Evolutionary conservation across 495 filamentous ascomycete species (phyloP).

Genomic region (Cercophora newfieldiana): DNA sequence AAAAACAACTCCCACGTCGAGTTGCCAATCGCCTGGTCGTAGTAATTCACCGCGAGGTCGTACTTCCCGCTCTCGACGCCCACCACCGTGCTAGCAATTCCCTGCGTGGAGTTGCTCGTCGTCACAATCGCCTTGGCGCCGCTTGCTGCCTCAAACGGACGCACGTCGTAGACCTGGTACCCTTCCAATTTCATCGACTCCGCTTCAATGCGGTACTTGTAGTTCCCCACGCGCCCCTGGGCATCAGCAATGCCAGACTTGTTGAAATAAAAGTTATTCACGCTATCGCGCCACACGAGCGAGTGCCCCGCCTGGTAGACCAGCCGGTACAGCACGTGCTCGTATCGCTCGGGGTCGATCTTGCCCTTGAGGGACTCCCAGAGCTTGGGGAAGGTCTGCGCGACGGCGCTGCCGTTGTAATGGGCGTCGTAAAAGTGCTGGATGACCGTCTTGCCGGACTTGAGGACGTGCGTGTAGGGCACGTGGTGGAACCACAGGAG

Average conservation of each 20-base stretch:
- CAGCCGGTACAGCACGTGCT: conserved; percentile 56
- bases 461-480: conserved; percentile 62
- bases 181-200: conserved; percentile 60
- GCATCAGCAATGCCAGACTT: conserved; percentile 60
- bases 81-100: conserved; percentile 50
- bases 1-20: conserved; percentile 45
- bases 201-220: conserved; percentile 65
- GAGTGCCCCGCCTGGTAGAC: conserved; percentile 69
- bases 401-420: conserved; percentile 61
- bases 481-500: conserved; percentile 79
- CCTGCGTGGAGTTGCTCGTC: conserved; percentile 45
- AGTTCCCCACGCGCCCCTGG: conserved; percentile 53
- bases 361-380: conserved; percentile 58
- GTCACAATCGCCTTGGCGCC: conserved; percentile 27
- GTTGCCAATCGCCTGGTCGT: conserved; percentile 59
- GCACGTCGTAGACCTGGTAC: conserved; percentile 52
- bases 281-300: conserved; percentile 67
- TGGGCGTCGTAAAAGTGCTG: conserved; percentile 76
- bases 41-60: conserved; percentile 66
- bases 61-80: conserved; percentile 54
- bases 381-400: conserved; percentile 54
- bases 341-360: conserved; percentile 62
- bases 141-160: conserved; percentile 58
- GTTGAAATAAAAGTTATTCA: conserved; percentile 61
- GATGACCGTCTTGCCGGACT: conserved; percentile 68